Conservation (phyloP, 257 asterid species). For the Linderniella brevidens region DNA sequence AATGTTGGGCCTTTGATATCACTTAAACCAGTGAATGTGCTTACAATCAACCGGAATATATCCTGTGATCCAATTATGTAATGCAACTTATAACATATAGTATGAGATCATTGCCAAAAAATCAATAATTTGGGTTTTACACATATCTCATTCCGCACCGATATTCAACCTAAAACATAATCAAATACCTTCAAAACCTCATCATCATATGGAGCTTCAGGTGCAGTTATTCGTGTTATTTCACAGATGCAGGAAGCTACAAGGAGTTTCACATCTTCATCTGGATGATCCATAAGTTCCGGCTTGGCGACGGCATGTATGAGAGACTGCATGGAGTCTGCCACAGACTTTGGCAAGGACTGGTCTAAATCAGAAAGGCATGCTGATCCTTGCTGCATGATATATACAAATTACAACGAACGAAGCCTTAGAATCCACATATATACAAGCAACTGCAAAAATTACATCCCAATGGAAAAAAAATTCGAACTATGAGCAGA, state of each 20-base stretch:
- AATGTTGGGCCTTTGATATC: conserved; percentile 54
- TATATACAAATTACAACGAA: conserved; percentile 2
- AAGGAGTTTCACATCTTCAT: conserved; percentile 69
- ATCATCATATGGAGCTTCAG: conserved; percentile 84
- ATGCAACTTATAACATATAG: background rate
- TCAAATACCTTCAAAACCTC: conserved; percentile 59
- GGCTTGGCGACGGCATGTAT: conserved; percentile 61
- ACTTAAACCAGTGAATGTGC: conserved; percentile 76
- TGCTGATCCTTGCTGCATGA: conserved; percentile 73
- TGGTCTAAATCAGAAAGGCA: conserved; percentile 88
- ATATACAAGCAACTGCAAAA: conserved; percentile 7
- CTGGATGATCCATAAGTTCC: conserved; percentile 83
- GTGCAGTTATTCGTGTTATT: conserved; percentile 94
- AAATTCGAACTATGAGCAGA: too few relatives aligned
- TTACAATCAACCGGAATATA: conserved; percentile 64
- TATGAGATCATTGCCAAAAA: background rate
- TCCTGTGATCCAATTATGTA: conserved; percentile 35
- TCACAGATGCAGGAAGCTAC: conserved; percentile 93
- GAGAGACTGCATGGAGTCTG: conserved; percentile 78
- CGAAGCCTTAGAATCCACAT: too few relatives aligned
- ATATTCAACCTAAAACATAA: background rate
- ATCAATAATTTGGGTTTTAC: background rate
- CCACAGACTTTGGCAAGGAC: conserved; percentile 52
- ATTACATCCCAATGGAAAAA: too few relatives aligned
- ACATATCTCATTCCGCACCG: background rate